Evolutionary conservation across 2,329 filamentous ascomycete genomes (phyloP).

Genomic region (Hypomyces perniciosus): DNA sequence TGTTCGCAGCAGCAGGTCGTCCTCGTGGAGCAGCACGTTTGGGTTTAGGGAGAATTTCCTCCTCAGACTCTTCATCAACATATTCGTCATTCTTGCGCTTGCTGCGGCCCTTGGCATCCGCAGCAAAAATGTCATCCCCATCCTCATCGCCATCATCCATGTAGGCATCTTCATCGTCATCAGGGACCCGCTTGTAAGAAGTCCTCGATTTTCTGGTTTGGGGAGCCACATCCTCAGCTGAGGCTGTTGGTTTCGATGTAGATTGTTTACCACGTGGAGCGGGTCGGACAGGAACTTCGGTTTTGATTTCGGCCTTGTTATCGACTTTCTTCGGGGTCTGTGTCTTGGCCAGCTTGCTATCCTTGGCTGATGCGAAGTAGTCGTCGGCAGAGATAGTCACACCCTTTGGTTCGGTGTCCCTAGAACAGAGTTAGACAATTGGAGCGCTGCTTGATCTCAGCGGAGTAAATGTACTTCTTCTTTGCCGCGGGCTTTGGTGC

Average conservation of each 20-base stretch:
- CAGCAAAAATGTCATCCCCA: constrained; percentile 77
- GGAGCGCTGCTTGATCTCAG: background rate
- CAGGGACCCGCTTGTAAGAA: constrained; percentile 35
- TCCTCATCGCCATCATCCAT: constrained; percentile 64
- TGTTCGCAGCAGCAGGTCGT: constrained; percentile 17
- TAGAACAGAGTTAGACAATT: constrained; percentile 16
- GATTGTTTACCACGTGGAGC: constrained; percentile 46
- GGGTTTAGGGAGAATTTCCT: constrained; percentile 57
- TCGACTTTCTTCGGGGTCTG: constrained; percentile 36
- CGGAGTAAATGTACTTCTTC: constrained; percentile 49
- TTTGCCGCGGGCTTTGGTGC: constrained; percentile 41
- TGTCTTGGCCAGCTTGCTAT: constrained; percentile 32
- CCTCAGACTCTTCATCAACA: constrained; percentile 66
- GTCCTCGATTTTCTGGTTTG: constrained; percentile 38
- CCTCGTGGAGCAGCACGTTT: constrained; percentile 49
- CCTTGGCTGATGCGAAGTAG: constrained; percentile 48
- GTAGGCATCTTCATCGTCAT: constrained; percentile 52
- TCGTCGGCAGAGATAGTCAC: constrained; percentile 50
- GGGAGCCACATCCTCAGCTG: constrained; percentile 25
- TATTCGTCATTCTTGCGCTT: constrained; percentile 71
- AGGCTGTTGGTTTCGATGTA: constrained; percentile 23
- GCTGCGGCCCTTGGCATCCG: constrained; percentile 58
- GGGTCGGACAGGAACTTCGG: constrained; percentile 42
- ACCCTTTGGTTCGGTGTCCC: constrained; percentile 40
- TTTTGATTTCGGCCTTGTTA: constrained; percentile 31